Evolutionary conservation across 139 green algal genomes (phyloP), one percentile per base, ranked within the genome.

Genomic region (Closterium sp.): DNA sequence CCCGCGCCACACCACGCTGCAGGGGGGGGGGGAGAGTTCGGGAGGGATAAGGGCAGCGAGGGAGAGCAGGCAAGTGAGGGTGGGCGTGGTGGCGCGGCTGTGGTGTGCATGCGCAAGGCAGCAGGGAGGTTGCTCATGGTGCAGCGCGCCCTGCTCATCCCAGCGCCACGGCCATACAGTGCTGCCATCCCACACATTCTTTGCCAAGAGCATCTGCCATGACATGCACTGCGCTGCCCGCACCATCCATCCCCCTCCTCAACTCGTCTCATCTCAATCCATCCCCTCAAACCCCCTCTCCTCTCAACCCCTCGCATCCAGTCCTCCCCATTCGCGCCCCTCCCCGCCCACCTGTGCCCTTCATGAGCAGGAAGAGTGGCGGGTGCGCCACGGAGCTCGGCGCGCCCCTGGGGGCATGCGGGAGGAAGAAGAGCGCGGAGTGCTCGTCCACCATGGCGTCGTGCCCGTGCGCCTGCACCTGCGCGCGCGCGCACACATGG

Each of bases 301-400:
- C n/a, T 1, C 25, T 7, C 28, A n/a, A 3, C 34, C 25, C 34
- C 28, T 90, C 85, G n/a, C 34, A 36, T 88, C 19, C 5, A 38
- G 4, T 19, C 32, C 84, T 4, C 31, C 32, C 16, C 32, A 4
- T 4, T 88, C 30, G 3, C 25, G 55, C 64, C 33, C 64, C 2
- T 90, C 28, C 25, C 21, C 28, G 36, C 90, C 8, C 38, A 92
- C 90, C 90, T 34, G 91, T 93, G 87, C 91, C 91, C 87, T 93
- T 93, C 91, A 93, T 93, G 33, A 93, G 88, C 16, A 93, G 91
- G 33, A 93, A 93, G 31, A 93, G 35, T 23, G 91, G 91, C 69
- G 32, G 33, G 38, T 91, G 87, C 6, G 64, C 38, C 7, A 90
- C 91, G 69, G n/a, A 34, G 43, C 21, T 12, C 21, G 55, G 66